Base-by-base conservation (phyloP, 2,329 filamentous ascomycete genomes). In the Pseudogymnoascus sp. region DNA sequence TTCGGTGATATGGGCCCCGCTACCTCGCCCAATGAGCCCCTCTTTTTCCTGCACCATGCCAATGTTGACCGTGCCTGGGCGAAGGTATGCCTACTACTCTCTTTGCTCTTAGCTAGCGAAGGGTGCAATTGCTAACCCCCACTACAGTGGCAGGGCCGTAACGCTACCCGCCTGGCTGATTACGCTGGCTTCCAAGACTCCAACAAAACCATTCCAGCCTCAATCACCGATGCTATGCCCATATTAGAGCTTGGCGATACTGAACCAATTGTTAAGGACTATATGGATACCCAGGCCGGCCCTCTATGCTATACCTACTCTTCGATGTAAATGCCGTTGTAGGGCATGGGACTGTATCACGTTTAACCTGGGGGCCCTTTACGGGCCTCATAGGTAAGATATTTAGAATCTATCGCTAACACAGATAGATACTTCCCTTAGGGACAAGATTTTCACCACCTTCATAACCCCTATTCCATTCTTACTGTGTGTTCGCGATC, bases 221-320 rank as follows among this genome's bases (percentile, higher is more conserved):
- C 40, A 4, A 44, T 44, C 9, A 21, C 40, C 19, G 40, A 44
- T 44, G 10, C 40, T 44, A 44, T 44, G 19, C 40, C 40, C 17
- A 44, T 44, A 17, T 17, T 44, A 44, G 40, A 44, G 40, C 40
- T 60, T 40, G 56, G 56, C 15, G n/a, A 60, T n/a, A 19, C 29
- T 40, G 9, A 40, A 42, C 56, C 56, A 26, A 19, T 60, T 42
- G 56, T 60, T 26, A 60, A 60, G 29, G 56, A 60, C 56, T 60
- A 60, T 23, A 60, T 60, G 56, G 56, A 60, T n/a, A 60, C 19
- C 56, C 56, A 42, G 29, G 56, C 56, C n/a, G 56, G 56, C n/a
- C 56, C 56, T 19, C 23, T 60, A 9, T 23, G 68, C 67, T 59
- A 67, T 67, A 44, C 37, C 38, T 11, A 42, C 65, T 9, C 67